phyloP scores from a whole-genome alignment of 202 grass and related monocot species.

The Tripidium arundinaceum region DNA sequence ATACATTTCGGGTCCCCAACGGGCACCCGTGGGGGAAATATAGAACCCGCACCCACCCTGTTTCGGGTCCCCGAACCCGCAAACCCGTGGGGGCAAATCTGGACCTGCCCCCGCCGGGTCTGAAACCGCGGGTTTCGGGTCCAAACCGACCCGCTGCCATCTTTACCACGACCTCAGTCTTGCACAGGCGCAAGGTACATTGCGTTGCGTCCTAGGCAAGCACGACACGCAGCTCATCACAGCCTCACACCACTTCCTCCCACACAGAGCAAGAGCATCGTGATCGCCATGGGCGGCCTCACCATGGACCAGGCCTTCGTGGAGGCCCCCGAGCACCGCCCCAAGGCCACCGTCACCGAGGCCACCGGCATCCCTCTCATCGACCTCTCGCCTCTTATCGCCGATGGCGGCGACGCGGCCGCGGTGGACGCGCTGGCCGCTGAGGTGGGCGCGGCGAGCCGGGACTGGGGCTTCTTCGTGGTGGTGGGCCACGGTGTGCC shows the following conservation, averaged over 20 bases:
- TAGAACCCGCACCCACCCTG: no score
- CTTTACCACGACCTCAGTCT: no score
- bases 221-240: neutral
- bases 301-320: conserved; percentile 64
- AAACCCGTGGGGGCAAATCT: no score
- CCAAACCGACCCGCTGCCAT: no score
- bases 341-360: conserved; percentile 38
- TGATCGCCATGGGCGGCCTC: conserved; percentile 46
- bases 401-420: neutral
- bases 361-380: conserved; percentile 67
- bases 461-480: conserved; percentile 88
- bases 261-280: neutral
- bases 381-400: conserved; percentile 58
- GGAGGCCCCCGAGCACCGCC: conserved; percentile 72
- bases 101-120: no score
- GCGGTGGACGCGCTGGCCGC: conserved; percentile 39
- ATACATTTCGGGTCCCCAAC: no score
- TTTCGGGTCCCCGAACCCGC: no score
- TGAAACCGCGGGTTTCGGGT: no score
- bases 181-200: neutral
- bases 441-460: conserved; percentile 59
- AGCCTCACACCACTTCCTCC: no score
- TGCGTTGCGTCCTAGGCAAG: neutral
- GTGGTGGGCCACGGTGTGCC: conserved; percentile 67
- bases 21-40: no score